Base-by-base conservation (phyloP, 306 rosid genomes). In the Fragaria nilgerrensis region DNA sequence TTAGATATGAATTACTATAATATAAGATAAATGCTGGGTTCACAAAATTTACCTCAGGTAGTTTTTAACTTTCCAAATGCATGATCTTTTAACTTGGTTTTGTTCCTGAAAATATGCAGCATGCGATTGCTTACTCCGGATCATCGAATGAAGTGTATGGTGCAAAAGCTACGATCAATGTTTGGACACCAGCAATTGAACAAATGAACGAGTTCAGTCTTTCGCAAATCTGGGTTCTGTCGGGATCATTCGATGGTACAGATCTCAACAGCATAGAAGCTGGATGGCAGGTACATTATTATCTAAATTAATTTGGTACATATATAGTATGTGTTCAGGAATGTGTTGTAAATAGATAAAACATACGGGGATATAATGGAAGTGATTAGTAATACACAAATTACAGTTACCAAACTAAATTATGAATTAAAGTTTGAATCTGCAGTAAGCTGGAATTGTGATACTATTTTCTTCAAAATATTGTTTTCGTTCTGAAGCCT, bases 211-310 rank as follows among this genome's bases (percentile, higher is more conserved):
- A 94, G 83, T 94, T 94, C 56, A 94, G 98, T 36, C 93, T 94
- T 69, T 92, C 97, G 0, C 98, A 92, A 77, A 82, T 94, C 78
- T 94, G 98, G 98, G 64, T 94, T 61, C 91, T 94, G 48, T 94
- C 96, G 4, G 98, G 98, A 17, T 90, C 94, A 15, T 94, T 94
- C 49, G 96, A 94, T 83, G 98, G 98, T 87, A 62, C 97, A 59
- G 98, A 94, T 88, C 97, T 94, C 81, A 94, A 94, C 70, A 94
- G 97, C 88, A 94, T 94, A 36, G 98, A 94, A 90, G 98, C 96
- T 76, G 98, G 98, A 70, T 94, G 98, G 98, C 98, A 94, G 98
- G 98, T 94, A 91, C 79, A 61, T 73, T 80, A 52, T 52, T 19
- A 19, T 56, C 29, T 9, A 9, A n/a, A 56, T 3, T 22, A 22